A percentile compares a stretch with the other conserved stretches of the same genome.
phyloP scores from a whole-genome alignment of 192 early-diverging fungal species.

The Coemansia erecta region DNA sequence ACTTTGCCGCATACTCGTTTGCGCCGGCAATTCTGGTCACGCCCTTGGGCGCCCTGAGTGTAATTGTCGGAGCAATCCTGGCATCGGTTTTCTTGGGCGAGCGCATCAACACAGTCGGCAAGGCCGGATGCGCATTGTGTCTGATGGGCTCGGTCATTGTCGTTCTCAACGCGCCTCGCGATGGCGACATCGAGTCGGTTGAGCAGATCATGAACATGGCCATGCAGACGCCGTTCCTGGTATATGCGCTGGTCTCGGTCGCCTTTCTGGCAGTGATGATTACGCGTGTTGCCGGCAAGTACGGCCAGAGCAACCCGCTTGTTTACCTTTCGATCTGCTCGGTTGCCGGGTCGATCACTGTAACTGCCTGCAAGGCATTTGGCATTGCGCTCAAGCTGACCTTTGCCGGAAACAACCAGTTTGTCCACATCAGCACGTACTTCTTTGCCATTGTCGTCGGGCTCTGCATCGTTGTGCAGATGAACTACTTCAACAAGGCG shows the following conservation, averaged over 20 bases:
- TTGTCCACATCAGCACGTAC: constrained; percentile 86
- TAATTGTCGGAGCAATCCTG: constrained; percentile 84
- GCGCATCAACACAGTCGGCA: constrained; percentile 74
- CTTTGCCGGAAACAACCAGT: constrained; percentile 89
- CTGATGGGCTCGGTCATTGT: constrained; percentile 86
- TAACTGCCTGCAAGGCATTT: constrained; percentile 92
- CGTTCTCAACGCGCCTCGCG: constrained; percentile 83
- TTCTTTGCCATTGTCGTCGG: constrained; percentile 78
- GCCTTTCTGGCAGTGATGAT: constrained; percentile 73
- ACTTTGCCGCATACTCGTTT: constrained; percentile 95
- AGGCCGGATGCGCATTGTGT: constrained; percentile 87
- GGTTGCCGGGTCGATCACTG: constrained; percentile 88
- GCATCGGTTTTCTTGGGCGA: constrained; percentile 89
- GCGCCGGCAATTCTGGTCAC: constrained; percentile 95
- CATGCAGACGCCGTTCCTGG: constrained; percentile 77
- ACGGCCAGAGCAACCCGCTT: constrained; percentile 76
- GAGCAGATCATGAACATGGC: constrained; percentile 83
- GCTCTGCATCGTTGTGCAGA: constrained; percentile 86
- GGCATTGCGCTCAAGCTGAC: constrained; percentile 91
- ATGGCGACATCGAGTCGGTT: constrained; percentile 72
- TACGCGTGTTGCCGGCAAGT: constrained; percentile 71
- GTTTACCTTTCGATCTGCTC: constrained; percentile 97
- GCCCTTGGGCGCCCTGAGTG: constrained; percentile 87
- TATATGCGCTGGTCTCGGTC: constrained; percentile 71
- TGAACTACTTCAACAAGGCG: constrained; percentile 99